Base-by-base conservation (phyloP, 2,329 filamentous ascomycete species). In the Blumeria hordei region DNA sequence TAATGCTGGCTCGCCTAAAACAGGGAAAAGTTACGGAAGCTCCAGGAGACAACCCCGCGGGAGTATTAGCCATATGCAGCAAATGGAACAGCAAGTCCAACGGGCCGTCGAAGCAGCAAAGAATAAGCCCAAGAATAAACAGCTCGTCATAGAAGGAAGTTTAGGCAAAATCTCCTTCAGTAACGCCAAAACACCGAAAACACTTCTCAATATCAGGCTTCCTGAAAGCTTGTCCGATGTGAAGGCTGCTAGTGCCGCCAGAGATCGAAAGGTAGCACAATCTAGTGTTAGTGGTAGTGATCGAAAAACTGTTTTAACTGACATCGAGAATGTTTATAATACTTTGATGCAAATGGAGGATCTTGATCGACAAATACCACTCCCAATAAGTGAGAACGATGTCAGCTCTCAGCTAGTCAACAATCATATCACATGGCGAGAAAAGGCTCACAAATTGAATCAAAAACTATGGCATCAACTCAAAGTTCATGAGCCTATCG, bases 71-170 rank as follows among this genome's bases (percentile, higher is more conserved):
- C 92, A 98, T 65, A 86, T 96, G 71, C 92, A 96, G 67, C 83
- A 92, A 55, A 98, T 98, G 92, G 90, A 98, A 68, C 92, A 98
- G 68, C 92, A 98, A 68, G 93, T 98, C 11, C 90, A 95, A 67
- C 81, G 92, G 56, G 92, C 92, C 28, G 92, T 98, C 0, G 92
- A 98, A 65, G 92, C 92, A 0, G 92, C 92, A 54, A 98, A 96
- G 71, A 86, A 88, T 57, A 90, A 94, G 68, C 92, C 92, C 11
- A 98, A 98, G 74, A 95, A 94, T 65, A 94, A 93, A 64, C 88
- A 95, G 67, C 75, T 98, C 8, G 88, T 96, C 18, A 90, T 98
- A 57, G 90, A 95, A 65, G 92, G 92, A 32, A 95, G 88, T 64
- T 71, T 98, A 53, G 92, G 92, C 60, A 98, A 96, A 72, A 98